Percentiles rank a stretch among this genome's conserved stretches.
These are phyloP conservation scores for Rhododendron molle DNA, from an alignment of 148 eudicot genomes.

Conservation along the genomic window DNA sequence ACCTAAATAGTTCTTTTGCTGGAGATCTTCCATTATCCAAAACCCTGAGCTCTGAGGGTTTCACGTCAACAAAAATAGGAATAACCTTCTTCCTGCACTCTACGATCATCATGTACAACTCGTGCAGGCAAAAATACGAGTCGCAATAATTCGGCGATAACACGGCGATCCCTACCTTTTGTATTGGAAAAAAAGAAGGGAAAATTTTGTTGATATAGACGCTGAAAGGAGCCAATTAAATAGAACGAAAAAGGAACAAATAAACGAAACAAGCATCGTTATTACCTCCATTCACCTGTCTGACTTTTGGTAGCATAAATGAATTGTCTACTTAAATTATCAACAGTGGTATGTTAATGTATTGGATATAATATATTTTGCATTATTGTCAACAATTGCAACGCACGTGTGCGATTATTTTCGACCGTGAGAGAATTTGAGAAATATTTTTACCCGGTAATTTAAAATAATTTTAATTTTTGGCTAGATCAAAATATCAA, in stretches of 20 bases:
- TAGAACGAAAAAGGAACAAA: no score
- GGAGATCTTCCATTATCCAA: slow-evolving; percentile 22
- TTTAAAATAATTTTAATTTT: no score
- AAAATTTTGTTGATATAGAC: background rate
- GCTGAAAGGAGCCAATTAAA: background rate
- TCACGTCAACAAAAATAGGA: slow-evolving; percentile 30
- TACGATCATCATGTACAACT: slow-evolving; percentile 33
- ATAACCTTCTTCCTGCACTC: slow-evolving; percentile 36
- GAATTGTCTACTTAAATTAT: no score
- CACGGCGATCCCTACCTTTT: slow-evolving; percentile 38
- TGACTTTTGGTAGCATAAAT: no score
- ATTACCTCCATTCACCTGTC: background rate
- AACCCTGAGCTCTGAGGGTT: slow-evolving; percentile 50
- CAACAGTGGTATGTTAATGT: no score
- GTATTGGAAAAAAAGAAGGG: background rate
- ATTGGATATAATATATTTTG: no score
- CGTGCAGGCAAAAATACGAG: slow-evolving; percentile 48
- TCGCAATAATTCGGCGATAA: slow-evolving; percentile 48
- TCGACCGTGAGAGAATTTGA: no score
- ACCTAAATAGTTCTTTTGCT: slow-evolving; percentile 21
- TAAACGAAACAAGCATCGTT: no score
- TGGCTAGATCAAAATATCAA: no score
- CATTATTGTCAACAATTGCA: no score
- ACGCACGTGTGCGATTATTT: no score
- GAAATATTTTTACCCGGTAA: no score